phyloP scores from a whole-genome alignment of 192 early-diverging fungal genomes.

The Coemansia sp. region DNA sequence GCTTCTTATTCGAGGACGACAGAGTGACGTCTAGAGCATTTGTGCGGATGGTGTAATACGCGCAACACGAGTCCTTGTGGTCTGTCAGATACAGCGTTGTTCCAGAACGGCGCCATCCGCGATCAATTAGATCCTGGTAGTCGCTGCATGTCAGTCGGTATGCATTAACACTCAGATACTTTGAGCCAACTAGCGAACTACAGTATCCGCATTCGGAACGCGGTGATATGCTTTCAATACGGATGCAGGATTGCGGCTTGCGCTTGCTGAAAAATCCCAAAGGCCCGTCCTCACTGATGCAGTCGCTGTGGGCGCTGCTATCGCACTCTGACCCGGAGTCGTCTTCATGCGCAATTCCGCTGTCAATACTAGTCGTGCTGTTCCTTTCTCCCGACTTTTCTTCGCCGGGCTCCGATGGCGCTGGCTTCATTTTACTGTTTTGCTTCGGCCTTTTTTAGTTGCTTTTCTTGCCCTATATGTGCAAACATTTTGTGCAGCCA shows the following conservation, averaged over 20 bases:
- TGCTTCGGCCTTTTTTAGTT: too few relatives aligned
- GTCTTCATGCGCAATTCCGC: background rate
- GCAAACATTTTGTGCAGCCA: too few relatives aligned
- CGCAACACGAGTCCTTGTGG: slow-evolving; percentile 57
- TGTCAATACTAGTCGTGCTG: background rate
- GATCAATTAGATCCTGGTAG: slow-evolving; percentile 53
- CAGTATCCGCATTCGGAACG: slow-evolving; percentile 50
- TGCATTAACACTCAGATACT: slow-evolving; percentile 5
- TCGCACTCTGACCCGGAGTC: background rate
- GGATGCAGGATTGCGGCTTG: background rate
- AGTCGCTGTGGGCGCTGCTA: background rate
- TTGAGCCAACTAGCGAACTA: slow-evolving; percentile 6
- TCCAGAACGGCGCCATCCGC: slow-evolving; percentile 56
- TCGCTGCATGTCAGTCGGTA: slow-evolving; percentile 24
- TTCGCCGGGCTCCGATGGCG: background rate
- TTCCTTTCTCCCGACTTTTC: background rate
- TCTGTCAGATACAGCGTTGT: slow-evolving; percentile 53
- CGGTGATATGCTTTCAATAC: slow-evolving; percentile 23
- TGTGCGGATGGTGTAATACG: slow-evolving; percentile 50
- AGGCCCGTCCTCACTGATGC: slow-evolving; percentile 1
- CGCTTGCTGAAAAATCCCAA: background rate
- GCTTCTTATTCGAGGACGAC: slow-evolving; percentile 24
- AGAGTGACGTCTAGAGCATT: slow-evolving; percentile 19
- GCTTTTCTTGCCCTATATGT: too few relatives aligned
- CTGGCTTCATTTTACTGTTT: background rate